Base-by-base conservation (phyloP, 495 filamentous ascomycete species). In the Physcia stellaris region DNA sequence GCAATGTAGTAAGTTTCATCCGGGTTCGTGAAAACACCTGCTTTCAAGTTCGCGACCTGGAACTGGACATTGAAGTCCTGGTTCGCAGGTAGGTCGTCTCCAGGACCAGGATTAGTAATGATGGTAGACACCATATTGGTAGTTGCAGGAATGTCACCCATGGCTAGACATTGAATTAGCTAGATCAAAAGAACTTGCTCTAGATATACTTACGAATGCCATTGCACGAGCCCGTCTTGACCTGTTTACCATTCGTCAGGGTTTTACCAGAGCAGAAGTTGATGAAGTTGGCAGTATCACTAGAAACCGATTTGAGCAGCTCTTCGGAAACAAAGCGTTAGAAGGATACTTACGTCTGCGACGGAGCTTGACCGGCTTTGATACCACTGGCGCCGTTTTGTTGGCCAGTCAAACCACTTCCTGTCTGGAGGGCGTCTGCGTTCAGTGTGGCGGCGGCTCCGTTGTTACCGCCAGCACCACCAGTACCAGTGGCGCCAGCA, bases 61-160 rank as follows among this genome's bases (percentile, higher is more conserved):
- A 83, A 61, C 20, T 58, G 42, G 44, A 84, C 65, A 24, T 65
- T 54, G 63, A 84, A 82, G 33, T 64, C 61, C 29, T 54, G 47
- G 49, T 73, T 61, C 4, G 59, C 52, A 11, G 52, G 20, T 26
- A 80, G 34, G 42, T 67, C 57, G 19, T 67, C 36, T 24, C 56
- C 59, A 35, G 71, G 57, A 29, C 57, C 29, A 15, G 79, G 79
- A 52, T 57, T 64, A 26, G 63, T 45, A 44, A 84, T 65, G 36
- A 83, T 65, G 18, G 76, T 66, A 3, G 79, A 81, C 39, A 82
- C 65, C 80, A 84, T 83, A 23, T 70, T 65, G 32, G 43, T 54
- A 24, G 56, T 60, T 22, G 73, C 55, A 2, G 80, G 80, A 44
- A 85, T 81, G 37, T 82, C 66, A 42, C 80, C 80, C 79, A 84